Base-by-base conservation (phyloP, 352 stramenopile species). In the Globisporangium irregulare region DNA sequence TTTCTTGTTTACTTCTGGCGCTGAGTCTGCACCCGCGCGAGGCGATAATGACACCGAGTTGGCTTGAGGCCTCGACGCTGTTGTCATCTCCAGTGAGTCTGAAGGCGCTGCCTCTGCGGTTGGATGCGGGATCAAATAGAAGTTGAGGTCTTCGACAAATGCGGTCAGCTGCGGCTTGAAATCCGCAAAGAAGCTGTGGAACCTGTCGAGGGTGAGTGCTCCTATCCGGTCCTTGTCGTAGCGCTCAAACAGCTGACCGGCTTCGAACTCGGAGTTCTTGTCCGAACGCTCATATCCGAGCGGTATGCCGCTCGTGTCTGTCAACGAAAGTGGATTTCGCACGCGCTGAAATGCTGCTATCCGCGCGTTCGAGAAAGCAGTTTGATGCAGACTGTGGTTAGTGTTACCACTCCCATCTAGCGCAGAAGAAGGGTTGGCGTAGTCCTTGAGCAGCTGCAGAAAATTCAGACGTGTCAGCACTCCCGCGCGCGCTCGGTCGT, bases 261-360 rank as follows among this genome's bases (percentile, higher is more conserved):
- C 87, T 54, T 95, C 87, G 67, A 95, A 95, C 70, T 95, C 87
- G 12, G 84, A 91, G 73, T 95, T 95, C 50, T 73, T 76, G 12
- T 85, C 79, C 32, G 85, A 79, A 32, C 85, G 84, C 63, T 86
- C 81, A 61, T 87, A 95, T 4, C 87, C 87, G 12, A 95, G 65
- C 34, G 87, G 87, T 15, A 91, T 85, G 14, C 85, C 85, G 25
- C 61, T 80, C 4, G 76, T 78, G 51, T 93, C 85, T 0, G 82
- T 92, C 4, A 95, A 73, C 4, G 87, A 85, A 38, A 92, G 62
- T 3, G 83, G 78, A 46, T 69, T 70, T 9, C 82, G 75, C 2
- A 68, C 59, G 10, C 50, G 61, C 24, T 60, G 55, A 48, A 27
- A 38, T n/a, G 20, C 1, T 24, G 50, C 20, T 59, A 1, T 46